Percentiles rank a stretch among this genome's conserved stretches.
Evolutionary conservation across 2,329 filamentous ascomycete genomes (phyloP).

Genomic region (Pseudogymnoascus sp.): DNA sequence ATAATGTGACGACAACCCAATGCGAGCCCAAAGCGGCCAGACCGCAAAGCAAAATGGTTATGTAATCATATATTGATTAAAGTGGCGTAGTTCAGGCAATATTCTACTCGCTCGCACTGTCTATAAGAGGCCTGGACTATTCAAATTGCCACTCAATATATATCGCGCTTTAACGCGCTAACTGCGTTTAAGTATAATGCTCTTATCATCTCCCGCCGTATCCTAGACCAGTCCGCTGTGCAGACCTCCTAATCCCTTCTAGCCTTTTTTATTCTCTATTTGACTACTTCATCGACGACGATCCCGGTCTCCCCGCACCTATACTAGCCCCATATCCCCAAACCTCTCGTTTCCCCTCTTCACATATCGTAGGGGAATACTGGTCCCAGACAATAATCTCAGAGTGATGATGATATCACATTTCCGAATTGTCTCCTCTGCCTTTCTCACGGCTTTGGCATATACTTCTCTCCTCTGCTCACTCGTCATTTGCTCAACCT

Average conservation of each 20-base stretch:
- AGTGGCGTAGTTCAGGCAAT: constrained; percentile 2
- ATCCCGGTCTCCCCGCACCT: not conserved
- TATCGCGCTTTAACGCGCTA: not conserved
- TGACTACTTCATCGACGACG: not conserved
- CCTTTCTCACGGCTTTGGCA: constrained; percentile 15
- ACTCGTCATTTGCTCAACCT: constrained; percentile 18
- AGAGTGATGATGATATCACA: constrained; percentile 19
- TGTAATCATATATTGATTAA: not conserved
- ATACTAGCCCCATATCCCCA: constrained; percentile 6
- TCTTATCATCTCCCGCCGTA: not conserved
- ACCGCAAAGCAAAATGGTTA: not conserved
- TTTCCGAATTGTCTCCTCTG: constrained; percentile 15
- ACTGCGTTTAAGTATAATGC: not conserved
- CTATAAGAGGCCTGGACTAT: not conserved
- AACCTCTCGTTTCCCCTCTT: constrained; percentile 23
- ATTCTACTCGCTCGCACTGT: not conserved
- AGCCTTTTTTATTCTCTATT: not conserved
- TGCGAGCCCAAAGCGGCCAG: not conserved
- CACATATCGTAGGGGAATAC: constrained; percentile 20
- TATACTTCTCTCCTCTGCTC: constrained; percentile 19
- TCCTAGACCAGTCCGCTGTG: not conserved
- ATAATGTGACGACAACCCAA: not conserved
- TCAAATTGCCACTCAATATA: not conserved
- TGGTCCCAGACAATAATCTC: constrained; percentile 16
- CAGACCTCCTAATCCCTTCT: not conserved